Evolutionary conservation across 2,329 filamentous ascomycete species (phyloP).

Genomic region (Chalara sp.): DNA sequence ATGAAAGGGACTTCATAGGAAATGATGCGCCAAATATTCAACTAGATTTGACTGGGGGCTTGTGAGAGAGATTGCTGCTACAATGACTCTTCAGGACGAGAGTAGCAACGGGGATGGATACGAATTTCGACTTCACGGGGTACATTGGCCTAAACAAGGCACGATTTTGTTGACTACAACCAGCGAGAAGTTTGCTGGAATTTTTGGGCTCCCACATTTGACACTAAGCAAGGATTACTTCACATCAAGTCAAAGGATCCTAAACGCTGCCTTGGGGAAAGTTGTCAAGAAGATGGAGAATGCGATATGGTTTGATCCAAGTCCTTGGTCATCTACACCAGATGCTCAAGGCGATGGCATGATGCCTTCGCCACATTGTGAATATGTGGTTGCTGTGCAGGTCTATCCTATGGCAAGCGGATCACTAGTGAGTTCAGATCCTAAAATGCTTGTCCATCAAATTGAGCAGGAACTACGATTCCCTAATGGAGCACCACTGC

Average conservation of each 20-base stretch:
- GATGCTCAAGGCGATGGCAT: constrained; percentile 53
- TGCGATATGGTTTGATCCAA: constrained; percentile 46
- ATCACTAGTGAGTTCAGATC: constrained; percentile 27
- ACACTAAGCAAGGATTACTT: constrained; percentile 51
- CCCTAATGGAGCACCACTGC: constrained; percentile 52
- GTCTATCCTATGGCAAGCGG: constrained; percentile 39
- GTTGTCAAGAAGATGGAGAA: constrained; percentile 60
- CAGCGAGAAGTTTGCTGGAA: constrained; percentile 88
- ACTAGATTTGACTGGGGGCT: constrained; percentile 23
- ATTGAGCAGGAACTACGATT: constrained; percentile 58
- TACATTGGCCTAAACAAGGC: constrained; percentile 80
- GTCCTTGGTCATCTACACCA: constrained; percentile 69
- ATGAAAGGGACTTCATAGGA: constrained; percentile 1
- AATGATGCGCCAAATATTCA: not conserved
- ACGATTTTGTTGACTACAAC: constrained; percentile 78
- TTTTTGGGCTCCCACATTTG: constrained; percentile 84
- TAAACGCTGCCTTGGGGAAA: constrained; percentile 66
- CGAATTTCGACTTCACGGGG: constrained; percentile 74
- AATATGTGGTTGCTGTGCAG: constrained; percentile 83
- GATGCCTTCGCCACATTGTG: constrained; percentile 69
- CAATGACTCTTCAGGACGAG: constrained; percentile 66
- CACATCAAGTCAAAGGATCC: constrained; percentile 50
- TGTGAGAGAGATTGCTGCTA: constrained; percentile 63
- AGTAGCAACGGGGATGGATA: constrained; percentile 65
- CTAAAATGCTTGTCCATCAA: constrained; percentile 36